phyloP scores from a whole-genome alignment of 805 yeast species.

The Candida piceae region DNA sequence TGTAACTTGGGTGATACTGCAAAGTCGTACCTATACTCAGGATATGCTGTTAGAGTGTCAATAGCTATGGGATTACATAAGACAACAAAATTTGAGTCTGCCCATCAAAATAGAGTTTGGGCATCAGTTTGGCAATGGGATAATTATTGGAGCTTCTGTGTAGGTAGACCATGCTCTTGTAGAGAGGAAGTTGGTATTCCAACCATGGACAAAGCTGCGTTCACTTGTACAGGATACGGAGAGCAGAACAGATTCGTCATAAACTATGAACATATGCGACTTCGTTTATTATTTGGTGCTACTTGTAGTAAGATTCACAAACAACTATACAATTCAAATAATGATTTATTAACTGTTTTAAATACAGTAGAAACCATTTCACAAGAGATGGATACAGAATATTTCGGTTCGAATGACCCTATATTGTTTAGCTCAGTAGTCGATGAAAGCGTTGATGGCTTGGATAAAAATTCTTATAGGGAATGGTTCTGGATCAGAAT shows the following conservation, averaged over 20 bases:
- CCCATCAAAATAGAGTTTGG: slow-evolving; percentile 19
- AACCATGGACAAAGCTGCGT: slow-evolving; percentile 4
- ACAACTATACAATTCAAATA: slow-evolving; percentile 17
- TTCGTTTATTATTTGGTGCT: slow-evolving; percentile 16
- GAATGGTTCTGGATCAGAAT: slow-evolving; percentile 27
- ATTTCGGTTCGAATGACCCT: slow-evolving; percentile 12
- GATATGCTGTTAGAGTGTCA: slow-evolving; percentile 16
- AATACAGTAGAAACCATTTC: slow-evolving; percentile 16
- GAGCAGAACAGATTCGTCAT: slow-evolving; percentile 12
- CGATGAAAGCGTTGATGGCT: not conserved
- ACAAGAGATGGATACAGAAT: slow-evolving; percentile 13
- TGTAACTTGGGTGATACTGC: slow-evolving; percentile 23
- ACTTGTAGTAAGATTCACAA: slow-evolving; percentile 16
- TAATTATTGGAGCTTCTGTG: slow-evolving; percentile 24
- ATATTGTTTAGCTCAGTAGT: slow-evolving; percentile 6
- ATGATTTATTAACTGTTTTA: slow-evolving; percentile 16
- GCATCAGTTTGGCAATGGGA: slow-evolving; percentile 21
- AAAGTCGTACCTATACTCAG: slow-evolving; percentile 18
- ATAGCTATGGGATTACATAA: slow-evolving; percentile 21
- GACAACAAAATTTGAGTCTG: slow-evolving; percentile 7
- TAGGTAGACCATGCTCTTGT: slow-evolving; percentile 20
- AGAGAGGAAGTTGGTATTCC: slow-evolving; percentile 12
- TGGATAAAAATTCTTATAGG: slow-evolving; percentile 3
- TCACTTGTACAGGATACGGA: slow-evolving; percentile 12
- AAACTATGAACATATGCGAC: slow-evolving; percentile 18